Conservation (phyloP, 2,329 filamentous ascomycete species). For the Paecilomyces dactylethromorphus region DNA sequence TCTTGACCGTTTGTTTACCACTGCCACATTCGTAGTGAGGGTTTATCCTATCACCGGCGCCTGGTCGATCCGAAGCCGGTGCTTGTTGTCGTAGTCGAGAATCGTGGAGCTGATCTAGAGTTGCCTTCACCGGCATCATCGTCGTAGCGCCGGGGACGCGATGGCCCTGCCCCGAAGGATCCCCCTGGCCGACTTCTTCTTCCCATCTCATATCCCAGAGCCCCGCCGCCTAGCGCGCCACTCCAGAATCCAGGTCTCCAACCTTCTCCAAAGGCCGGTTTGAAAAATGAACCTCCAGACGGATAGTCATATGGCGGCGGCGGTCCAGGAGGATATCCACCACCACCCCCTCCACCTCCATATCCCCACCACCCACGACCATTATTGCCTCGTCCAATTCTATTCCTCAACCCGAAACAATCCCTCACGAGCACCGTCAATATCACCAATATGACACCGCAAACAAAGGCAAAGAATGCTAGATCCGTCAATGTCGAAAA, state of each 20-base stretch:
- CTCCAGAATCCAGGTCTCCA: constrained; percentile 45
- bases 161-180: constrained; percentile 11
- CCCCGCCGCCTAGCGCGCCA: constrained; percentile 35
- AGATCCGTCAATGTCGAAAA: constrained; percentile 7
- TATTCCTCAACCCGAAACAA: constrained; percentile 16
- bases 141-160: constrained; percentile 8
- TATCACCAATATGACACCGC: constrained; percentile 18
- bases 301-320: constrained; percentile 36
- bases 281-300: constrained; percentile 12
- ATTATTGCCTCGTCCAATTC: constrained; percentile 19
- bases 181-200: constrained; percentile 15
- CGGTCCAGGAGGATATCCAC: constrained; percentile 30
- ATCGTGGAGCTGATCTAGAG: constrained; percentile 24
- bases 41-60: constrained; percentile 22
- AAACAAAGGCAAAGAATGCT: constrained; percentile 25
- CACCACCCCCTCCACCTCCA: constrained; percentile 27
- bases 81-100: constrained; percentile 26
- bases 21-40: not conserved
- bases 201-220: constrained; percentile 37
- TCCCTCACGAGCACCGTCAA: constrained; percentile 13
- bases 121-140: constrained; percentile 27
- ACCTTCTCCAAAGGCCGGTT: constrained; percentile 13
- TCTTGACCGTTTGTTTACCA: too few relatives aligned
- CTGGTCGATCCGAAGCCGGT: constrained; percentile 42
- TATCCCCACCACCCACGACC: constrained; percentile 17